Evolutionary conservation across 2,329 filamentous ascomycete genomes (phyloP).

Genomic region (Calycina marina): DNA sequence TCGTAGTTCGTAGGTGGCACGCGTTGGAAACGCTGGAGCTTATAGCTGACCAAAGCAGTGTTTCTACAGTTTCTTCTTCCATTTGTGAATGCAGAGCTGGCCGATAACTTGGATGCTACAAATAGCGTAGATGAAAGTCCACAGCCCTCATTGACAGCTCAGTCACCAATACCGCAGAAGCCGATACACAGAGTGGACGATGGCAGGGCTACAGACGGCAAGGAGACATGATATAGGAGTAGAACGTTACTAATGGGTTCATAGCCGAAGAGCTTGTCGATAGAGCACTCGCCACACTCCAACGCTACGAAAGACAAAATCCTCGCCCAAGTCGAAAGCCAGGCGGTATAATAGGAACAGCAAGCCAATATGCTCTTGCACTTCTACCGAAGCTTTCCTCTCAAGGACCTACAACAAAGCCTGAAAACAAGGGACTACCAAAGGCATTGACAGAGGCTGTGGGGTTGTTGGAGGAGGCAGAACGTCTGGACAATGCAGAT

Average conservation of each 20-base stretch:
- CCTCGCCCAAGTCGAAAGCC: constrained; percentile 29
- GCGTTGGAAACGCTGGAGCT: constrained; percentile 1
- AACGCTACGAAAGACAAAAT: constrained; percentile 18
- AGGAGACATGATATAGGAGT: constrained; percentile 1
- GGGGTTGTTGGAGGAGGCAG: constrained; percentile 41
- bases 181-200: constrained; percentile 14
- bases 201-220: constrained; percentile 15
- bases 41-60: constrained; percentile 10
- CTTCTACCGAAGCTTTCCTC: constrained; percentile 50
- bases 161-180: constrained; percentile 16
- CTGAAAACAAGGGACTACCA: constrained; percentile 26
- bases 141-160: constrained; percentile 15
- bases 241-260: constrained; percentile 10
- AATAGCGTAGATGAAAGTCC: constrained; percentile 13
- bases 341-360: constrained; percentile 40
- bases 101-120: constrained; percentile 11
- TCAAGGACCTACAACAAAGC: constrained; percentile 35
- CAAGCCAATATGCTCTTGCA: constrained; percentile 46
- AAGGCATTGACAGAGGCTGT: constrained; percentile 41
- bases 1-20: constrained; percentile 19
- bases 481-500: constrained; percentile 48
- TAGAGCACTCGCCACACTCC: constrained; percentile 23
- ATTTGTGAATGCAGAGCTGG: constrained; percentile 11
- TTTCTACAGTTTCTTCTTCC: constrained; percentile 15
- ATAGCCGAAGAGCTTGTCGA: constrained; percentile 22